A percentile compares a stretch with the other conserved stretches of the same genome.
Conservation (phyloP, 495 filamentous ascomycete genomes). For the Podospora anserina region DNA sequence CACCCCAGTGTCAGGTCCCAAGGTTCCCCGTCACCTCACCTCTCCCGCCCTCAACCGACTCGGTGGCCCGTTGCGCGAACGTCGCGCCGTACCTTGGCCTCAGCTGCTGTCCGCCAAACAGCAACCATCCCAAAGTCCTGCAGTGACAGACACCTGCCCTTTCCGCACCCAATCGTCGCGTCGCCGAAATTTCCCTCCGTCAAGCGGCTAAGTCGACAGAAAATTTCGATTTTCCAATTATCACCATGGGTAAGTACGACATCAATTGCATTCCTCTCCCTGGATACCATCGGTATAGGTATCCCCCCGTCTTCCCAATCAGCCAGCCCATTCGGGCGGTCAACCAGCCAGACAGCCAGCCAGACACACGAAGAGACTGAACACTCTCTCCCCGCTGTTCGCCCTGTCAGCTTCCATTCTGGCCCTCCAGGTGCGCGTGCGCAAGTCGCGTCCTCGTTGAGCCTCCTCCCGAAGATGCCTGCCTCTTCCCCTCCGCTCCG, state of each 20-base stretch:
- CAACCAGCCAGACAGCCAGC: not conserved
- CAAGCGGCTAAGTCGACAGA: constrained; percentile 44
- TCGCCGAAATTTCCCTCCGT: constrained; percentile 32
- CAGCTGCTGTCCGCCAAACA: constrained; percentile 27
- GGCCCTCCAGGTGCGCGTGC: constrained; percentile 3
- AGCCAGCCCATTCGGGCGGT: not conserved
- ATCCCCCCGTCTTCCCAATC: not conserved
- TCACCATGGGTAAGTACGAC: constrained; percentile 46
- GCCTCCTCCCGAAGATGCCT: not conserved
- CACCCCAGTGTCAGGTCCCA: constrained; percentile 13
- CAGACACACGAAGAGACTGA: not conserved
- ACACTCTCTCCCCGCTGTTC: not conserved
- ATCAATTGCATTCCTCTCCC: constrained; percentile 26
- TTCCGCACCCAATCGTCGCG: constrained; percentile 34
- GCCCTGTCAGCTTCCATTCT: constrained; percentile 9
- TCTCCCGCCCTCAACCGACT: constrained; percentile 12
- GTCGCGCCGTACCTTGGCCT: constrained; percentile 27
- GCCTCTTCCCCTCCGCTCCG: constrained; percentile 1
- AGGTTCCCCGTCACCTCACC: constrained; percentile 8
- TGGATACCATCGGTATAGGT: constrained; percentile 5
- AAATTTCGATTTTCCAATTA: constrained; percentile 30
- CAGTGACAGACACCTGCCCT: constrained; percentile 25
- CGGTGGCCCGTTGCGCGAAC: constrained; percentile 30
- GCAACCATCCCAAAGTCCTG: constrained; percentile 23
- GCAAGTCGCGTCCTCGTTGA: constrained; percentile 13